Evolutionary conservation across 257 asterid species (phyloP).

Genomic region (Lycium ferocissimum): DNA sequence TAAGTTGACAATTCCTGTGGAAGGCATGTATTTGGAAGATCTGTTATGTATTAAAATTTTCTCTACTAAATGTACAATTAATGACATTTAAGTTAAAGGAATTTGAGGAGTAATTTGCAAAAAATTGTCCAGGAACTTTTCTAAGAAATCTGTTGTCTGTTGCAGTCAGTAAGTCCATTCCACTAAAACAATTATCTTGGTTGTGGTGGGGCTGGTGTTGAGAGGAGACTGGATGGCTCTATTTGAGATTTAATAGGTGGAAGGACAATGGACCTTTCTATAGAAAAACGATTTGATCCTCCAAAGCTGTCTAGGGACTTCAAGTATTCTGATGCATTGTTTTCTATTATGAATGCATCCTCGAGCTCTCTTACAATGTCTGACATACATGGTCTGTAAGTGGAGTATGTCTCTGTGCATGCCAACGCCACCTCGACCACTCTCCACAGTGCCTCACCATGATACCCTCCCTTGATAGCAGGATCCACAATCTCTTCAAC

Average conservation of each 20-base stretch:
- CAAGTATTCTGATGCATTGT: slow-evolving; percentile 62
- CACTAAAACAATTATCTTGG: slow-evolving; percentile 53
- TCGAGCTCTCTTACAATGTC: slow-evolving; percentile 92
- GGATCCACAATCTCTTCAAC: slow-evolving; percentile 69
- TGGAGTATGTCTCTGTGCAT: slow-evolving; percentile 83
- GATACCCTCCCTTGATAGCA: slow-evolving; percentile 56
- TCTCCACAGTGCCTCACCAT: slow-evolving; percentile 68
- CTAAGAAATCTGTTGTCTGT: background rate
- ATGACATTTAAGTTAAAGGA: background rate
- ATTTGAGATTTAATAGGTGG: slow-evolving; percentile 59
- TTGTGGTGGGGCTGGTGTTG: slow-evolving; percentile 67
- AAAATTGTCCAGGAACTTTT: background rate
- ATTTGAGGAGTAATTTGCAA: slow-evolving; percentile 9
- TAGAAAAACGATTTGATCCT: slow-evolving; percentile 81
- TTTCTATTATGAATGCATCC: slow-evolving; percentile 78
- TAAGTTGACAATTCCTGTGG: background rate
- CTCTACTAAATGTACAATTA: background rate
- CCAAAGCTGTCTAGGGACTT: slow-evolving; percentile 60
- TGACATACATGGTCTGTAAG: slow-evolving; percentile 80
- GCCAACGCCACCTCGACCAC: slow-evolving; percentile 86
- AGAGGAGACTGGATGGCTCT: slow-evolving; percentile 54
- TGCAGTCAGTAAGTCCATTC: slow-evolving; percentile 3
- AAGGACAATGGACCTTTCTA: slow-evolving; percentile 68
- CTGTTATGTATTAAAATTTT: background rate
- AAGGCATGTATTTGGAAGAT: background rate